phyloP scores from a whole-genome alignment of 2,329 filamentous ascomycete genomes.

The Shiraia sp. region DNA sequence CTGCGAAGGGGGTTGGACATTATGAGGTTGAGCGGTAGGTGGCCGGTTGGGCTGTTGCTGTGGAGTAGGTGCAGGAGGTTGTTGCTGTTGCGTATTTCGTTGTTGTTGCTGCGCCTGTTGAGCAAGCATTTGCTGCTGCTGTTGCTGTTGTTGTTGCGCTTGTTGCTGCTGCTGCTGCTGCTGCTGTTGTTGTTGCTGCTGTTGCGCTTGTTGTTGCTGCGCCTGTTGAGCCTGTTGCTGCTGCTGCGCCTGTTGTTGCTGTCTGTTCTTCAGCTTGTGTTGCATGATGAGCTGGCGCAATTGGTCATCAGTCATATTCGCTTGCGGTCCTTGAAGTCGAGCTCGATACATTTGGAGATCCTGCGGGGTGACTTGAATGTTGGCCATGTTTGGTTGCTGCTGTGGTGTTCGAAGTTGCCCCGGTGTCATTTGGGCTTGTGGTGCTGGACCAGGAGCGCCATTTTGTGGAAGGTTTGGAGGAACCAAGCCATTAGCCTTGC shows the following conservation, averaged over 20 bases:
- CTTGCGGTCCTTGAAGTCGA: slow-evolving; percentile 34
- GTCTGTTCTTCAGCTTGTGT: slow-evolving; percentile 25
- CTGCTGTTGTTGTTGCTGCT: too few species aligned
- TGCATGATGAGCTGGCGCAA: slow-evolving; percentile 30
- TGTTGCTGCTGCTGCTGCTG: too few species aligned
- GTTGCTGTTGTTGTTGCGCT: too few species aligned
- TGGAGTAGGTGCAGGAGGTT: slow-evolving; percentile 22
- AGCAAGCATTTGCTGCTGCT: slow-evolving; percentile 10
- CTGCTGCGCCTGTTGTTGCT: too few species aligned
- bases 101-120: slow-evolving; percentile 14
- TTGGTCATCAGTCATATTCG: slow-evolving; percentile 31
- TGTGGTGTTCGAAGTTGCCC: slow-evolving; percentile 31
- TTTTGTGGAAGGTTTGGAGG: slow-evolving; percentile 24
- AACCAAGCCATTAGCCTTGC: slow-evolving; percentile 17
- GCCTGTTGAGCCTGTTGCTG: too few species aligned
- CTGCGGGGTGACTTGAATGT: slow-evolving; percentile 41
- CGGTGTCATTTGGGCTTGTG: slow-evolving; percentile 46
- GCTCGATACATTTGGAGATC: slow-evolving; percentile 47
- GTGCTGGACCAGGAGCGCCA: slow-evolving; percentile 32
- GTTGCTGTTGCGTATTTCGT: slow-evolving; percentile 23
- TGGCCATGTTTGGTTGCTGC: slow-evolving; percentile 32
- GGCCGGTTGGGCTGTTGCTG: slow-evolving; percentile 26
- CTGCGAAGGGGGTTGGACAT: slow-evolving; percentile 26
- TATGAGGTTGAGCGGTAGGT: slow-evolving; percentile 24
- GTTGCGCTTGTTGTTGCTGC: too few species aligned